Evolutionary conservation across 139 green algal genomes (phyloP).

Genomic region (Limnomonas spitsbergensis): DNA sequence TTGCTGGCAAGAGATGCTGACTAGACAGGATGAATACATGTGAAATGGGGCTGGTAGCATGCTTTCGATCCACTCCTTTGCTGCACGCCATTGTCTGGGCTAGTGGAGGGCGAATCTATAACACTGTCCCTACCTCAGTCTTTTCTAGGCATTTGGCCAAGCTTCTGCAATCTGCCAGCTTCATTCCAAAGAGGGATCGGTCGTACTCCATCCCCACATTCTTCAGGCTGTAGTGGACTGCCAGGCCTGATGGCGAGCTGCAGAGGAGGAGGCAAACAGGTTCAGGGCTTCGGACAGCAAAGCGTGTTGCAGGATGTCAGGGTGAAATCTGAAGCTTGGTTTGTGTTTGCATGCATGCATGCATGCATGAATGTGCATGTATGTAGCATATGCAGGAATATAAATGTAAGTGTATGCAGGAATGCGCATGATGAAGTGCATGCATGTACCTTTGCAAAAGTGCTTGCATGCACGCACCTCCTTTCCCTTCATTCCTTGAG

Average conservation of each 20-base stretch:
- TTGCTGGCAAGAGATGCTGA: too few relatives aligned
- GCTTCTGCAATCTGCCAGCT: conserved; percentile 68
- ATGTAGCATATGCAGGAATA: too few relatives aligned
- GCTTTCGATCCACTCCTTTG: too few relatives aligned
- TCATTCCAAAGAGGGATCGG: conserved; percentile 75
- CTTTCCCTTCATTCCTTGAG: too few relatives aligned
- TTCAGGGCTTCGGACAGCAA: too few relatives aligned
- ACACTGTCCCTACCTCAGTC: conserved; percentile 34
- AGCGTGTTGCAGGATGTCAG: neutral
- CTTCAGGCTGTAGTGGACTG: conserved; percentile 63
- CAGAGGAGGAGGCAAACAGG: conserved; percentile 6
- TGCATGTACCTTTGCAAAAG: neutral
- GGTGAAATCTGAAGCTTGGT: neutral
- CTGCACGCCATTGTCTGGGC: too few relatives aligned
- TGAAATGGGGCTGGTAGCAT: too few relatives aligned
- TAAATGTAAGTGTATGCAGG: too few relatives aligned
- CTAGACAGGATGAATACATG: too few relatives aligned
- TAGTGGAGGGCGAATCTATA: too few relatives aligned
- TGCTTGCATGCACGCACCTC: neutral
- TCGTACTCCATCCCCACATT: conserved; percentile 86
- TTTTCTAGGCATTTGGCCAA: conserved; percentile 55
- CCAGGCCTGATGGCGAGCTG: conserved; percentile 55
- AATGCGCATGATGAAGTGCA: too few relatives aligned
- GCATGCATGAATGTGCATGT: neutral
- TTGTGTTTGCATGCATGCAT: neutral